Base-by-base conservation (phyloP, 352 stramenopile species). In the Pythium dissimile region DNA sequence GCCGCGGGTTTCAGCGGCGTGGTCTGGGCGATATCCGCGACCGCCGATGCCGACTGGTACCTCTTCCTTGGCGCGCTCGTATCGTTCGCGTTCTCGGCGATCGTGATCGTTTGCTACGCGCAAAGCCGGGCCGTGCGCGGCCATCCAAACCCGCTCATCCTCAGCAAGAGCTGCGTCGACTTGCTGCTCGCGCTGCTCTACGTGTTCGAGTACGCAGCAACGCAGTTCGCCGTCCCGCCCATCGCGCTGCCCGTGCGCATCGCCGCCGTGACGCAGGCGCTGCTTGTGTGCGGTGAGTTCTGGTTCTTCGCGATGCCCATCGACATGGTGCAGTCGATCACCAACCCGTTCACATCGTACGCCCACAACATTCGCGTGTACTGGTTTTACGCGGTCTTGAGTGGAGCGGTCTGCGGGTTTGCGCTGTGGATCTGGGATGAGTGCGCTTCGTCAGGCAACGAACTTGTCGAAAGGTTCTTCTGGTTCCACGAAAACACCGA, bases 301-400 rank as follows among this genome's bases (percentile, higher is more conserved):
- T 94, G 86, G 86, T 95, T 93, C 73, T 93, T 92, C 49, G 84
- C 84, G 18, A 95, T 95, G 59, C 82, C 81, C 7, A 87, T 94
- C 44, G 86, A 95, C 59, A 86, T 95, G 67, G 76, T 92, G 37
- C 84, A 95, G 75, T 93, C 82, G 20, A 88, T 95, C 58, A 92
- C 86, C 21, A 95, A 95, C 62, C 86, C 86, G 11, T 95, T 95
- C 64, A 92, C 86, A 42, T 94, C 84, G 31, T 95, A 94, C 59
- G 66, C 80, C 43, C 64, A 90, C 64, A 95, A 95, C 64, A 78
- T 91, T 16, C 69, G 78, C 6, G 58, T 90, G 9, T 95, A 95
- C 67, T 90, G 82, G 80, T 80, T 92, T 56, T 93, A 91, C 46
- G 88, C 83, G 38, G 59, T 85, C 31, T 64, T 92, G 24, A 92